Base-by-base conservation (phyloP, 2,329 filamentous ascomycete species). In the Lasiodiplodia sp. region DNA sequence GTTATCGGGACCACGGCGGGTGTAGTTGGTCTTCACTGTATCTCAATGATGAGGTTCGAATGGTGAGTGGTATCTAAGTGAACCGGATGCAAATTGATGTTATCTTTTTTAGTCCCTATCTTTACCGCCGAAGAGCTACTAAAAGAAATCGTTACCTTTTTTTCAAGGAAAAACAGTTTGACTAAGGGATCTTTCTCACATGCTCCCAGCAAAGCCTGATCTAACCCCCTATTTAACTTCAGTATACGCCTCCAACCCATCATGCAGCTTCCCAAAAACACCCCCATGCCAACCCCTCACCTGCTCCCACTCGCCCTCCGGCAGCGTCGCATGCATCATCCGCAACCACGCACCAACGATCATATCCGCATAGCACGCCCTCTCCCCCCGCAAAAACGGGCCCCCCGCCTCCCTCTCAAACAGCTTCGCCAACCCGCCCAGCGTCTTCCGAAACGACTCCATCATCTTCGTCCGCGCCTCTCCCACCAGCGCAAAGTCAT, bases 281-380 rank as follows among this genome's bases (percentile, higher is more conserved):
- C 86, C 85, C 1, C 71, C 79, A 72, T 88, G 82, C 84, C 86
- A 89, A 0, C 73, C 70, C 57, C 72, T 78, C 12, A 86, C 69
- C 66, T 81, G 76, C 69, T 83, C 72, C 85, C 85, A 88, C 68
- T 88, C 86, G 2, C 72, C 69, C 66, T 72, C 65, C 0, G 82
- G 82, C 66, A 88, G 72, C 31, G 78, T 80, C 16, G 51, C 73
- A 4, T 71, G 70, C 66, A 82, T 71, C 82, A 87, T 85, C 6
- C 80, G 78, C 74, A 89, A 67, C 87, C 87, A 89, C 0, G 78
- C 85, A 1, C 86, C 87, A 0, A 89, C 82, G 40, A 88, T 86
- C 0, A 88, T 72, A 72, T 89, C 87, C 1, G 85, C 86, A 78
- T 88, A 88, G 55, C 73, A 83, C 0, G 81, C 79, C 73, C 71